Evolutionary conservation across 768 basidiomycete species (phyloP).

Genomic region (Pilatotrama ljubarskyi): DNA sequence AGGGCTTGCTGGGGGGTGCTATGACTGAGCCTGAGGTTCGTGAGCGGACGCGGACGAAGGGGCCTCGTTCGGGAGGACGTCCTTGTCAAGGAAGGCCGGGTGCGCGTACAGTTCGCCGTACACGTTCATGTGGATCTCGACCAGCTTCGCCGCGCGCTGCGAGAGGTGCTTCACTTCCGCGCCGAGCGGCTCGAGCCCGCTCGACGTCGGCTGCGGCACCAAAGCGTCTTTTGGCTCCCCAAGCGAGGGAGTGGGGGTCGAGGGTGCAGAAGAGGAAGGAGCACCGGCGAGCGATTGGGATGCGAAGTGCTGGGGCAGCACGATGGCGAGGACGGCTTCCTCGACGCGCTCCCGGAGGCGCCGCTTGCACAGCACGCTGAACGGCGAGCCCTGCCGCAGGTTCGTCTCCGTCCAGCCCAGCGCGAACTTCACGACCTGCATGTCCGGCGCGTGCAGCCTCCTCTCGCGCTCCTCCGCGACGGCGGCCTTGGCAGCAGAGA

Average conservation of each 20-base stretch:
- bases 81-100: constrained; percentile 48
- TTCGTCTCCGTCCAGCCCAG: constrained; percentile 73
- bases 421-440: constrained; percentile 56
- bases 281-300: constrained; percentile 23
- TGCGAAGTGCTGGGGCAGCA: constrained; percentile 27
- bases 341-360: constrained; percentile 43
- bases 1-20: not conserved
- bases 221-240: constrained; percentile 17
- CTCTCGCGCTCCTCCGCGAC: constrained; percentile 10
- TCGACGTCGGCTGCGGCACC: constrained; percentile 35
- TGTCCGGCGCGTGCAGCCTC: constrained; percentile 44
- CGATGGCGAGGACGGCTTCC: constrained; percentile 22
- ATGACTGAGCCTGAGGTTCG: not conserved
- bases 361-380: constrained; percentile 60
- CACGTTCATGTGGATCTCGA: constrained; percentile 71
- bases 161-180: constrained; percentile 70
- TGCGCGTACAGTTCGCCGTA: constrained; percentile 79
- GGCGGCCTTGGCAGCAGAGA: not conserved
- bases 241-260: no score
- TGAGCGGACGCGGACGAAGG: not conserved
- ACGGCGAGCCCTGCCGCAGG: constrained; percentile 57
- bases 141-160: constrained; percentile 71
- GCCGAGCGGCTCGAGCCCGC: constrained; percentile 71
- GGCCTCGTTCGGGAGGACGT: constrained; percentile 1
- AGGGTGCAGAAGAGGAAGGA: constrained; percentile 30